Evolutionary conservation across 495 filamentous ascomycete genomes (phyloP).

Genomic region (Penicillium goetzii): DNA sequence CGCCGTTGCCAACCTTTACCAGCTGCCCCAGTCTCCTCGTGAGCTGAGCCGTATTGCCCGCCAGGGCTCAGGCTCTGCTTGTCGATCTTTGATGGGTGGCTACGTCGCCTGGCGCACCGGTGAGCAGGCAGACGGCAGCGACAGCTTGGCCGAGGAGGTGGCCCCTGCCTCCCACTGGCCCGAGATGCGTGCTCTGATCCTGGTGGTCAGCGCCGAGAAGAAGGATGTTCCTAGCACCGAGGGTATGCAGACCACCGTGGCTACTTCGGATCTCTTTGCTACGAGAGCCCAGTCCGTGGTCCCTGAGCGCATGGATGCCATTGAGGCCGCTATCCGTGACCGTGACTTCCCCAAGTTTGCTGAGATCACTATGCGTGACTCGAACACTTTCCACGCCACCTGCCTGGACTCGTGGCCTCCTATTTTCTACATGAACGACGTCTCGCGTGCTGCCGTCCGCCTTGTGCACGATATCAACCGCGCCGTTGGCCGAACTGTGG

Average conservation of each 20-base stretch:
- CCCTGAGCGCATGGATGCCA: conserved; percentile 79
- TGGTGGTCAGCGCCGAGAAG: conserved; percentile 90
- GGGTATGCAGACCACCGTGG: conserved; percentile 96
- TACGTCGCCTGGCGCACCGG: conserved; percentile 95
- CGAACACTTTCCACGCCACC: conserved; percentile 93
- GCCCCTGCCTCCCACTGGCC: conserved; percentile 90
- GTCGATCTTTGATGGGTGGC: conserved; percentile 87
- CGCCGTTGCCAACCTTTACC: conserved; percentile 89
- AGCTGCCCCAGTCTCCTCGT: conserved; percentile 73
- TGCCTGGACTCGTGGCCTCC: conserved; percentile 94
- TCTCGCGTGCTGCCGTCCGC: conserved; percentile 79
- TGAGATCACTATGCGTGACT: conserved; percentile 90
- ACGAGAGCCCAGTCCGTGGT: conserved; percentile 74
- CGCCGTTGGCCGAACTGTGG: conserved; percentile 69
- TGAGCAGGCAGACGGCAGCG: conserved; percentile 68
- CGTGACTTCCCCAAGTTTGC: conserved; percentile 87
- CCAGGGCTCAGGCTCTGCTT: conserved; percentile 95
- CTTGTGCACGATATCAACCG: conserved; percentile 88
- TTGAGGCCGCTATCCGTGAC: conserved; percentile 77
- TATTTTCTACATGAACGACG: conserved; percentile 98
- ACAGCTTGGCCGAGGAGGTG: conserved; percentile 83
- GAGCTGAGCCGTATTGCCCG: conserved; percentile 87
- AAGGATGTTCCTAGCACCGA: conserved; percentile 89
- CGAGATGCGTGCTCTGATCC: conserved; percentile 85
- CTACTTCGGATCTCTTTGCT: conserved; percentile 79